Percentiles rank a stretch among this genome's conserved stretches.
Evolutionary conservation across 345 rosid genomes (phyloP).

Genomic region (Moricandia arvensis): DNA sequence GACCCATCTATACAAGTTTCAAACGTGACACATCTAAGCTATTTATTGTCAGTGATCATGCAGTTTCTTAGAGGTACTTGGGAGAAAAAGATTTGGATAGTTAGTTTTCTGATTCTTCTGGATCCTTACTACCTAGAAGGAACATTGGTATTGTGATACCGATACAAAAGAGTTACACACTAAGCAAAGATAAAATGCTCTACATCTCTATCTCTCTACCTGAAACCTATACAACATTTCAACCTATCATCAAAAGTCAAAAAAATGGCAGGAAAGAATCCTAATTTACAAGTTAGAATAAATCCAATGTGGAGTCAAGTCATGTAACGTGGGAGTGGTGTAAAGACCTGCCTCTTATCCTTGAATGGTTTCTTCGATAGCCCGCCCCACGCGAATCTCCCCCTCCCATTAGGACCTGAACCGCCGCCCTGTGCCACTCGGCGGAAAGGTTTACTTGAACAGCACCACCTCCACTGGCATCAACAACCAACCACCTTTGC

Average conservation of each 20-base stretch:
- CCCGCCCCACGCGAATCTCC: conserved; percentile 14
- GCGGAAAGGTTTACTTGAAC: conserved; percentile 24
- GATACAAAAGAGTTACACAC: conserved; percentile 38
- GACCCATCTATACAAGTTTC: not conserved
- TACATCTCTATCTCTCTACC: conserved; percentile 16
- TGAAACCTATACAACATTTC: conserved; percentile 39
- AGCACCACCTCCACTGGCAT: conserved; percentile 16
- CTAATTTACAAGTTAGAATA: conserved; percentile 40
- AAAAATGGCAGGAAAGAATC: conserved; percentile 1
- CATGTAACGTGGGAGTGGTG: conserved; percentile 29
- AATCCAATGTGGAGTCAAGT: conserved; percentile 24
- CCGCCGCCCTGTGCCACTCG: conserved; percentile 20
- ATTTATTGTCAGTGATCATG: too few species aligned
- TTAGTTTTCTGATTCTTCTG: not conserved
- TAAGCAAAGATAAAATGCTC: conserved; percentile 24
- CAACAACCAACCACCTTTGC: conserved; percentile 3
- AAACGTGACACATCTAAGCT: not conserved
- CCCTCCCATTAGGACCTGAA: not conserved
- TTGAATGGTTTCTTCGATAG: conserved; percentile 34
- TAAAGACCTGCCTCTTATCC: conserved; percentile 22
- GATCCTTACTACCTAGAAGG: conserved; percentile 6
- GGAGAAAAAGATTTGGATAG: not conserved
- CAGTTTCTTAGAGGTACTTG: too few species aligned
- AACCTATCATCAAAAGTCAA: conserved; percentile 28
- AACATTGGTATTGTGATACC: conserved; percentile 9